Evolutionary conservation across 106 monocot species (phyloP), one percentile per base, ranked within the genome.

Genomic region (Iris macrosiphon): DNA sequence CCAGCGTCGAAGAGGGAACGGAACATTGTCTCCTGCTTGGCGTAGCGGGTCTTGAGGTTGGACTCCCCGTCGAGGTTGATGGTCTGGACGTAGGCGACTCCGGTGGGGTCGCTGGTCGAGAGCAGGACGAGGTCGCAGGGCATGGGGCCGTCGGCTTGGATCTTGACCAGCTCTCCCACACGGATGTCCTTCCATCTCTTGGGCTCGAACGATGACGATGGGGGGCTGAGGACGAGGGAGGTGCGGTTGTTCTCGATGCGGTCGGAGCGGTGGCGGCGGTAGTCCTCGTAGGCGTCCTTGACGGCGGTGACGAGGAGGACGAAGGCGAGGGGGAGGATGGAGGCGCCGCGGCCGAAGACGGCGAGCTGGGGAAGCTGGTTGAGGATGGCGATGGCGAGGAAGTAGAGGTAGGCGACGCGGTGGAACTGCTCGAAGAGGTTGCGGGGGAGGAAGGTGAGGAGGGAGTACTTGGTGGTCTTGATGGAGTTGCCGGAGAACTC

Each of bases 381-480:
- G 47, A 93, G 72, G 23, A 64, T 60, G 25, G 71, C 78, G 42
- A 93, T 74, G 59, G 76, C 39, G 41, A 93, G 79, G 81, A 93
- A 93, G 78, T 93, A 88, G 45, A 93, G 38, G 72, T 88, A 93
- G 34, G 88, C 83, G 16, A 93, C 31, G 16, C 93, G 80, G 72
- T 81, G 93, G 78, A 93, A 93, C 62, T 93, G 88, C 47, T 93
- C 93, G 75, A 84, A 93, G 52, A 93, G 81, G 78, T 93, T 88
- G 38, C 77, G 77, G 4, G 88, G 88, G 47, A 93, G 45, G 72
- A 93, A 93, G 63, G 84, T 78, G 32, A 93, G 56, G 14, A 73
- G 6, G n/a, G 77, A 71, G 67, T 93, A 93, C 58, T 93, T 88
- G 32, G 77, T 34, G 14, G 93, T 94, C 20, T 71, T 64, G 47